phyloP scores from a whole-genome alignment of 768 basidiomycete genomes.

The Serendipita vermifera region DNA sequence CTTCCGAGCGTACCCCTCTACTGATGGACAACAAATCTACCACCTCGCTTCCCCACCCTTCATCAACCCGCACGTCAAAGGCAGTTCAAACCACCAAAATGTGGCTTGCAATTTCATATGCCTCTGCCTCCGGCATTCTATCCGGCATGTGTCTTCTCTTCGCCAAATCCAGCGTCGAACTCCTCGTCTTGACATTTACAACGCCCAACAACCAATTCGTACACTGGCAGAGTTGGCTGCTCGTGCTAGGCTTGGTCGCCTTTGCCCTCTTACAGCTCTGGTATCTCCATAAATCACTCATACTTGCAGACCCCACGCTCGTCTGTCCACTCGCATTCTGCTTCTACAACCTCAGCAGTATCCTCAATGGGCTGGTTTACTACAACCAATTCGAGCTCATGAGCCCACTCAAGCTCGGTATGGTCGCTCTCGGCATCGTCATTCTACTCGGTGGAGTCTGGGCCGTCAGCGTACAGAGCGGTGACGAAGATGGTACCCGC shows the following conservation, averaged over 20 bases:
- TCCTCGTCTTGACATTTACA: conserved; percentile 62
- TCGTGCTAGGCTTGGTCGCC: conserved; percentile 53
- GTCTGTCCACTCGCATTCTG: conserved; percentile 89
- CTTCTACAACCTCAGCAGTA: conserved; percentile 87
- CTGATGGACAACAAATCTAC: conserved; percentile 29
- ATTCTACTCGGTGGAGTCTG: conserved; percentile 79
- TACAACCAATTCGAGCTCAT: conserved; percentile 75
- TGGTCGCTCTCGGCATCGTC: conserved; percentile 65
- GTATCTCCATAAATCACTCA: conserved; percentile 69
- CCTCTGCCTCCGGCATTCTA: conserved; percentile 75
- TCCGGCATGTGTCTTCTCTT: conserved; percentile 88
- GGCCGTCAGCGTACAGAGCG: conserved; percentile 67
- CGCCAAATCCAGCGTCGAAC: conserved; percentile 86
- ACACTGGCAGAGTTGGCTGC: conserved; percentile 73
- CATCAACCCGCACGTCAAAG: conserved; percentile 16
- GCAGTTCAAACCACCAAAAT: conserved; percentile 37
- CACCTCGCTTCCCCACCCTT: conserved; percentile 23
- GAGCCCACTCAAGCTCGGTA: conserved; percentile 47
- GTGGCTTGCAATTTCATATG: conserved; percentile 68
- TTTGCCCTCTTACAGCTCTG: conserved; percentile 74
- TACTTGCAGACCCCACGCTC: conserved; percentile 70
- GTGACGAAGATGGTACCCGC: conserved; percentile 30
- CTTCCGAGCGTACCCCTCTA: conserved; percentile 44
- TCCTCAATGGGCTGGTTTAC: conserved; percentile 80
- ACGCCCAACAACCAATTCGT: conserved; percentile 65